A percentile compares a stretch with the other conserved stretches of the same genome.
These are phyloP conservation scores for Stachybotrys echinatus DNA, from an alignment of 2,329 filamentous ascomycete genomes.

Conservation along the genomic window DNA sequence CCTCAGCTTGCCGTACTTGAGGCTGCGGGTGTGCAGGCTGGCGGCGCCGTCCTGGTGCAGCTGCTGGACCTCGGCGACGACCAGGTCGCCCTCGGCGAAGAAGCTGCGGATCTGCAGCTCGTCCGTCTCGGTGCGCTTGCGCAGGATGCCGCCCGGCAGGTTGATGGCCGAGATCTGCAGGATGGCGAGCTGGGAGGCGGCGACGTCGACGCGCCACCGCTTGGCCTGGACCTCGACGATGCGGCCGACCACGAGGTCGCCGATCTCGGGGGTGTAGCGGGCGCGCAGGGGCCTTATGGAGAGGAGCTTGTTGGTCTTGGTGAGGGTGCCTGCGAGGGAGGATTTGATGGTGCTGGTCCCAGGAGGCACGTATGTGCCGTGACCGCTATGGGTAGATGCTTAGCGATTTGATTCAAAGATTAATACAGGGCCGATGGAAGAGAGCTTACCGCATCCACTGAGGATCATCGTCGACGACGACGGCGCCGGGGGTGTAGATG, in stretches of 20 bases:
- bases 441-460: slow-evolving; percentile 80
- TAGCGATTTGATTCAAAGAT: not conserved
- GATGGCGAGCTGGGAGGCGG: slow-evolving; percentile 77
- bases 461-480: slow-evolving; percentile 79
- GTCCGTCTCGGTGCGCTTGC: slow-evolving; percentile 89
- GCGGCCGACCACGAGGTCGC: slow-evolving; percentile 88
- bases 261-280: slow-evolving; percentile 92
- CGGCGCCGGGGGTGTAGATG: slow-evolving; percentile 83
- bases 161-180: slow-evolving; percentile 90
- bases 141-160: slow-evolving; percentile 84
- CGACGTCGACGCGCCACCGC: slow-evolving; percentile 93
- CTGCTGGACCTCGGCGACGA: slow-evolving; percentile 92
- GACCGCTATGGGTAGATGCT: slow-evolving; percentile 54
- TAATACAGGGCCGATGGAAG: slow-evolving; percentile 1
- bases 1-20: slow-evolving; percentile 92
- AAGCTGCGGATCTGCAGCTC: slow-evolving; percentile 97
- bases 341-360: slow-evolving; percentile 68
- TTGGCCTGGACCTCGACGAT: slow-evolving; percentile 92
- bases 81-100: slow-evolving; percentile 88
- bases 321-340: slow-evolving; percentile 83
- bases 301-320: slow-evolving; percentile 94
- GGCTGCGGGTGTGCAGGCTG: slow-evolving; percentile 78
- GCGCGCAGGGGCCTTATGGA: slow-evolving; percentile 86
- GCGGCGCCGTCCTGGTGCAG: slow-evolving; percentile 82
- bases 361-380: slow-evolving; percentile 76